phyloP scores from a whole-genome alignment of 2,329 filamentous ascomycete species.

The Botrytis pseudocinerea region DNA sequence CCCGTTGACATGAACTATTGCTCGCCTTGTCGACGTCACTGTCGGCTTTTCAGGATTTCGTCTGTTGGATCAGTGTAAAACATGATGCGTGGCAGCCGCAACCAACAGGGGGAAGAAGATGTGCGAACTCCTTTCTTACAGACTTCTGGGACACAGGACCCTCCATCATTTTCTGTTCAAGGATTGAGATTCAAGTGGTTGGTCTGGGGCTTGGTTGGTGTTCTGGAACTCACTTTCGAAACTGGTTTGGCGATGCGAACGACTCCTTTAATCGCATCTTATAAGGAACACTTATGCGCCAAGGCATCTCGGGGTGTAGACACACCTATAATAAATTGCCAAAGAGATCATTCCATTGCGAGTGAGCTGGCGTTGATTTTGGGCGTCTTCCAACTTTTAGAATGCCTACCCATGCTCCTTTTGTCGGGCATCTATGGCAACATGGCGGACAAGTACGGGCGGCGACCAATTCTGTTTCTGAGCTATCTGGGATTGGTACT shows the following conservation, averaged over 20 bases:
- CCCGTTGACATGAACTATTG: background rate
- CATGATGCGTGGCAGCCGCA: background rate
- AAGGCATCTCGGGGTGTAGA: background rate
- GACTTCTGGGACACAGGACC: background rate
- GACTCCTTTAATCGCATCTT: background rate
- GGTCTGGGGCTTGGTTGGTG: background rate
- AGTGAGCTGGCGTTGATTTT: background rate
- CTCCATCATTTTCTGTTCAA: background rate
- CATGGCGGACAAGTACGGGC: background rate
- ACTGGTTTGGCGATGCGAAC: background rate
- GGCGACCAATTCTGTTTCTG: background rate
- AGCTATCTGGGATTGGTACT: background rate
- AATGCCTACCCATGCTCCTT: background rate
- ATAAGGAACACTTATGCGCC: background rate
- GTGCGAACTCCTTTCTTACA: background rate
- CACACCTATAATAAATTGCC: background rate
- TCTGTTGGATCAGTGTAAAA: background rate
- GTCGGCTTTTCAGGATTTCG: background rate
- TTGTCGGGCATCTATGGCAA: background rate
- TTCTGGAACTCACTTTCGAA: background rate
- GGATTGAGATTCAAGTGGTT: background rate
- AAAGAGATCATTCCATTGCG: background rate
- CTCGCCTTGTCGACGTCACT: background rate
- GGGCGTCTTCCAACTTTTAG: background rate
- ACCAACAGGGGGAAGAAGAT: background rate